Base-by-base conservation (phyloP, 139 green algal genomes). In the Chlorella ohadii region DNA sequence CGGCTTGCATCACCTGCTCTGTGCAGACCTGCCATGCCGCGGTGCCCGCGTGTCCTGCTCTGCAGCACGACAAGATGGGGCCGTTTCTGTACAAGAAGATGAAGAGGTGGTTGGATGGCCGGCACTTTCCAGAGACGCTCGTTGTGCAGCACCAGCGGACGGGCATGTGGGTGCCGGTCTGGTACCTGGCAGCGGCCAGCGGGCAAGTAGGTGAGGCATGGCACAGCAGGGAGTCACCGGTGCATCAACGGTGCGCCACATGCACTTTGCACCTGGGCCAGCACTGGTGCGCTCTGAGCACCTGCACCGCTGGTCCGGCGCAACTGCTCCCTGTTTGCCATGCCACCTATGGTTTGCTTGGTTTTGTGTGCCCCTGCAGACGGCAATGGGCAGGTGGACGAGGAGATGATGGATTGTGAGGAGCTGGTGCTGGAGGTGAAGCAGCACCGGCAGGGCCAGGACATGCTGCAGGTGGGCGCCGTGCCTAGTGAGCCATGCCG, bases 131-230 rank as follows among this genome's bases (percentile, higher is more conserved):
- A 6, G 23, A 57, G 39, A 56, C 76, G 23, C 19, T 36, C 13
- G 51, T 80, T 13, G 36, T 89, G 79, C 70, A 79, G 80, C 61
- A 84, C 34, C 0, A 25, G 0, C 36, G n/a, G 22, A 68, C 72
- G n/a, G 20, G n/a, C 25, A 72, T 38, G 41, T 90, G 86, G 86
- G n/a, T 90, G 51, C 86, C 86, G 22, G 34, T 87, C 28, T 90
- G 86, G 86, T 84, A 66, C 74, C 66, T 88, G 12, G 12, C 7
- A 27, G 31, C 38, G 23, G 55, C 59, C 2, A 73, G 72, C 22
- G 72, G 79, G 34, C n/a, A 63, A 39, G 27, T 22, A 17, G 12
- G 41, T 31, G 59, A 15, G 68, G 33, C 28, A 51, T 22, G 36
- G 68, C 27, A 20, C 22, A 51, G 44, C n/a, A 51, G 44, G 44